Evolutionary conservation across 1,284 basidiomycete genomes (phyloP).

Genomic region (Cryptococcus sp.): DNA sequence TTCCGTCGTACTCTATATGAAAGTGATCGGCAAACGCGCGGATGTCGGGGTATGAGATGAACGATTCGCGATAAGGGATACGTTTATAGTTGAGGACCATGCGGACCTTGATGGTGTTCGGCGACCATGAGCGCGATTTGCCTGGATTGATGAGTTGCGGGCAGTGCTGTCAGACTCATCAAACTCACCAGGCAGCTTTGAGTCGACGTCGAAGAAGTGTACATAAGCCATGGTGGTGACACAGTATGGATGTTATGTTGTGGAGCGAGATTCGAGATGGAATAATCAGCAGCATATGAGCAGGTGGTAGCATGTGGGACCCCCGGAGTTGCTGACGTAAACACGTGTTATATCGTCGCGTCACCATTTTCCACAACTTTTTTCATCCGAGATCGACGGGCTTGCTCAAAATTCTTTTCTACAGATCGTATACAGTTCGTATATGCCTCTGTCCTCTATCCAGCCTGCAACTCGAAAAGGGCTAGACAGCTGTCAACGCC

Average conservation of each 20-base stretch:
- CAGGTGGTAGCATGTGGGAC: not conserved
- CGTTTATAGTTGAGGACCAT: slow-evolving; percentile 3
- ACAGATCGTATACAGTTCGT: not conserved
- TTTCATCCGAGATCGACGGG: not conserved
- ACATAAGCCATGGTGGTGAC: not conserved
- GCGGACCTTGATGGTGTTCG: slow-evolving; percentile 3
- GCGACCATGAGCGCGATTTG: slow-evolving; percentile 1
- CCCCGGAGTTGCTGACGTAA: not conserved
- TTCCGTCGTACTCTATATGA: not conserved
- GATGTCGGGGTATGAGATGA: slow-evolving; percentile 1
- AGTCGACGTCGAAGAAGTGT: slow-evolving; percentile 3
- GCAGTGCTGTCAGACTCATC: not conserved
- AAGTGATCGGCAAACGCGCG: not conserved
- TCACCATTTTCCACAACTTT: not conserved
- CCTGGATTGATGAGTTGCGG: not conserved
- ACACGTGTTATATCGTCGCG: not conserved
- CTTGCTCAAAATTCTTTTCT: not conserved
- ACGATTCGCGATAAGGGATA: not conserved
- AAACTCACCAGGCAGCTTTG: not conserved
- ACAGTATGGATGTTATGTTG: no score
- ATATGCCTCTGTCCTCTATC: not conserved
- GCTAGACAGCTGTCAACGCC: not conserved
- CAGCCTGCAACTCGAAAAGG: not conserved
- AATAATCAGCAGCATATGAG: not conserved
- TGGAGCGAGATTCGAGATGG: no score